Evolutionary conservation across 306 rosid genomes (phyloP).

Genomic region (Lathyrus tuberosus): DNA sequence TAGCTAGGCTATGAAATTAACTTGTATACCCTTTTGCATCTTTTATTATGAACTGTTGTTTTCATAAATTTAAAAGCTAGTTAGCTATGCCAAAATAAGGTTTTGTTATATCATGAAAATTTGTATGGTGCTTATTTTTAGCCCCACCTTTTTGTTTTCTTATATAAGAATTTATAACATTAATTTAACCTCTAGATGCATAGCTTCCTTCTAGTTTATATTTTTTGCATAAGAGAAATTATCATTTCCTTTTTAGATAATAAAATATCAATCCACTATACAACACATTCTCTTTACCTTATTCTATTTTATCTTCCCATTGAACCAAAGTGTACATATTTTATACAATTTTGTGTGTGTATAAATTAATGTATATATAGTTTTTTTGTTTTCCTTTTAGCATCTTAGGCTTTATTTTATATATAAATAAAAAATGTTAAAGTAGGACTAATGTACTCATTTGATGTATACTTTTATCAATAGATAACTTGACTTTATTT

Average conservation of each 20-base stretch:
- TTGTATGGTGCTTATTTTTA: slow-evolving; percentile 6
- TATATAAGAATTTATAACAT: not conserved
- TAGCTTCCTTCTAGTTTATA: slow-evolving; percentile 17
- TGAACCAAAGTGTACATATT: not conserved
- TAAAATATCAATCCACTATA: slow-evolving; percentile 7
- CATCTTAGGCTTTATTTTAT: not conserved
- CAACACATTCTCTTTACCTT: not conserved
- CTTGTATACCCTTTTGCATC: slow-evolving; percentile 34
- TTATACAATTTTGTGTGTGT: not conserved
- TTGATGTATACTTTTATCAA: slow-evolving; percentile 22
- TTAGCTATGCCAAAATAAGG: slow-evolving; percentile 30
- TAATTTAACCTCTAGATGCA: not conserved
- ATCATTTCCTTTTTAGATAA: not conserved
- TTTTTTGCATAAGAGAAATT: not conserved
- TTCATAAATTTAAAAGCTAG: not conserved
- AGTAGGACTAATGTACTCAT: slow-evolving; percentile 13
- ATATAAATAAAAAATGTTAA: not conserved
- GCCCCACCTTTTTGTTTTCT: slow-evolving; percentile 16
- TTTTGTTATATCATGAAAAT: not conserved
- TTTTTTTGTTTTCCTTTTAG: slow-evolving; percentile 1
- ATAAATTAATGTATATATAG: not conserved
- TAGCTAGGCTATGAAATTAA: slow-evolving; percentile 15
- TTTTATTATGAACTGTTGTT: slow-evolving; percentile 35
- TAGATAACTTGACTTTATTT: slow-evolving; percentile 24
- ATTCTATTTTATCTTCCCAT: slow-evolving; percentile 8